Percentiles rank a stretch among this genome's conserved stretches.
These are phyloP conservation scores for Ogataea angusta DNA, from an alignment of 805 yeast genomes.

Conservation along the genomic window DNA sequence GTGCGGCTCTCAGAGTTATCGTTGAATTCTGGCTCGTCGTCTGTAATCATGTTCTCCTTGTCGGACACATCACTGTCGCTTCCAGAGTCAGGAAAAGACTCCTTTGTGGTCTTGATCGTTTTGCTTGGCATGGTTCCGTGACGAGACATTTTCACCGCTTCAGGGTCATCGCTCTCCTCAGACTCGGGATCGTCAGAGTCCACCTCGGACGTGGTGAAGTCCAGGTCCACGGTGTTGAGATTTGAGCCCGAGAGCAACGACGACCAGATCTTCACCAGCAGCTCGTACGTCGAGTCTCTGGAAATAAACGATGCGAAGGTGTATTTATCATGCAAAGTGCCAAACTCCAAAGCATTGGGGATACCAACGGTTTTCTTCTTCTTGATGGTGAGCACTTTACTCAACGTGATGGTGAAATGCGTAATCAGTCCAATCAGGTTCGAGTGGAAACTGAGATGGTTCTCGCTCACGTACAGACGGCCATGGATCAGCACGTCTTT, in stretches of 20 bases:
- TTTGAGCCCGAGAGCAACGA: conserved; percentile 32
- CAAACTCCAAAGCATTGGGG: conserved; percentile 65
- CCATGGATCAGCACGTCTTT: conserved; percentile 71
- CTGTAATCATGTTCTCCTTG: conserved; percentile 32
- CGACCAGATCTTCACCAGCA: conserved; percentile 63
- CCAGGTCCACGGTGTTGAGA: conserved; percentile 20
- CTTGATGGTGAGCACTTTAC: conserved; percentile 60
- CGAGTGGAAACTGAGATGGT: conserved; percentile 59
- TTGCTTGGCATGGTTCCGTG: conserved; percentile 9
- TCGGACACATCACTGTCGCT: conserved; percentile 30
- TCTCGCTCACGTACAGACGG: conserved; percentile 53
- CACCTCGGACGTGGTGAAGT: conserved; percentile 30
- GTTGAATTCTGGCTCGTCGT: conserved; percentile 23
- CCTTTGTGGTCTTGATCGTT: conserved; percentile 8
- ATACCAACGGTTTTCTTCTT: conserved; percentile 64
- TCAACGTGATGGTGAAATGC: conserved; percentile 51
- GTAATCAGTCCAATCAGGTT: conserved; percentile 69
- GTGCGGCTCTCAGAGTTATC: conserved; percentile 22
- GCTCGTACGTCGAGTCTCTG: conserved; percentile 51
- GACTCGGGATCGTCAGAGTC: conserved; percentile 33
- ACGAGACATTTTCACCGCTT: conserved; percentile 12
- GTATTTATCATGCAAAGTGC: conserved; percentile 60
- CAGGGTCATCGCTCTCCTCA: conserved; percentile 25
- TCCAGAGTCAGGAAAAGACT: conserved; percentile 22
- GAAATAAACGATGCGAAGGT: conserved; percentile 63